Conservation (phyloP, 108 stramenopile genomes). For the Bacterosira constricta region DNA sequence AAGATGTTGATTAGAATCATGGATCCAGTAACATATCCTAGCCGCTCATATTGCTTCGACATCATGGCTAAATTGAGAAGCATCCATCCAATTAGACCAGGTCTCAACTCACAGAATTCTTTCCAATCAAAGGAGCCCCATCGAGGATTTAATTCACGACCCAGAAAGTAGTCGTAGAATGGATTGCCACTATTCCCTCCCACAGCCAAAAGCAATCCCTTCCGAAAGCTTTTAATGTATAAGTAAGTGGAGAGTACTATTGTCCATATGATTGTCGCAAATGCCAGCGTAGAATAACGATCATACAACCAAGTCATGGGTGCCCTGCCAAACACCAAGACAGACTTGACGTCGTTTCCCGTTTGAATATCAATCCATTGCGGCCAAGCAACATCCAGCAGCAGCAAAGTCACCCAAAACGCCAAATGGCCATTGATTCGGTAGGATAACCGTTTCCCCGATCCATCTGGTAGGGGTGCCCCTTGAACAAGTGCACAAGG, state of each 20-base stretch:
- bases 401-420: constrained; percentile 88
- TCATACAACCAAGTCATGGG: constrained; percentile 84
- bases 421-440: constrained; percentile 94
- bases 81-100: constrained; percentile 94
- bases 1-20: constrained; percentile 92
- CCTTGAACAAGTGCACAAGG: constrained; percentile 86
- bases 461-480: constrained; percentile 61
- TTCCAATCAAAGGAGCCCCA: constrained; percentile 91
- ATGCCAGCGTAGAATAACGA: constrained; percentile 69
- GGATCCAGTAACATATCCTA: constrained; percentile 81
- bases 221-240: constrained; percentile 72
- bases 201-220: constrained; percentile 71
- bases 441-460: constrained; percentile 67
- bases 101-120: constrained; percentile 96
- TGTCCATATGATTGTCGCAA: constrained; percentile 64
- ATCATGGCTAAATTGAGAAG: constrained; percentile 85
- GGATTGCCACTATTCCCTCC: constrained; percentile 85
- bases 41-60: constrained; percentile 75
- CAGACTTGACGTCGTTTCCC: constrained; percentile 18
- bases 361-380: constrained; percentile 34
- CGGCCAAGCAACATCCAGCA: constrained; percentile 56
- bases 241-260: constrained; percentile 69
- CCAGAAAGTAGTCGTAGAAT: constrained; percentile 96
- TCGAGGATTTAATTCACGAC: constrained; percentile 97
- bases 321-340: constrained; percentile 49